A percentile compares a stretch with the other conserved stretches of the same genome.
phyloP scores from a whole-genome alignment of 2,329 filamentous ascomycete species.

The Arthroderma sp. region DNA sequence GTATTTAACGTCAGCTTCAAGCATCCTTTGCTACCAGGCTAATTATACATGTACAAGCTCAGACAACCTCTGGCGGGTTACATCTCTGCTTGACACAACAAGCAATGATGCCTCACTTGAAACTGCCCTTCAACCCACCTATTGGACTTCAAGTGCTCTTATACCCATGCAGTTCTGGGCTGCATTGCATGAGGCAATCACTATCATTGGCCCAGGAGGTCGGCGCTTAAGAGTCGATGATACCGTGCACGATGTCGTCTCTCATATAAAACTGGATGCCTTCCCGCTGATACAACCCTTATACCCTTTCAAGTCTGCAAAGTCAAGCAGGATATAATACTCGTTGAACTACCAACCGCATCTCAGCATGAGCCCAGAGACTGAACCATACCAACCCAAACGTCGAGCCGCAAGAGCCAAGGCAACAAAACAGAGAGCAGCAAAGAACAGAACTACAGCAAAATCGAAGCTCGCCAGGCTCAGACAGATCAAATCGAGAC shows the following conservation, averaged over 20 bases:
- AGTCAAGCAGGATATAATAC: too few species aligned
- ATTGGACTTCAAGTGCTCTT: too few species aligned
- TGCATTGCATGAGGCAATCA: background rate
- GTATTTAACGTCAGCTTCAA: too few species aligned
- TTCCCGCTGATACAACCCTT: background rate
- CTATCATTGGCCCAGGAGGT: background rate
- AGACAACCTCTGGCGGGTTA: too few species aligned
- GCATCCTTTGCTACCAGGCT: too few species aligned
- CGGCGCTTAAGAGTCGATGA: background rate
- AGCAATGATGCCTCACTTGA: too few species aligned
- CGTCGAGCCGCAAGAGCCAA: background rate
- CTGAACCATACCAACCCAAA: background rate
- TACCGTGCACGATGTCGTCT: background rate
- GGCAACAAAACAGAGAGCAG: background rate
- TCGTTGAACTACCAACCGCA: too few species aligned
- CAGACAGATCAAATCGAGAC: background rate
- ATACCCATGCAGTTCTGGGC: background rate
- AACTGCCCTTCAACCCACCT: too few species aligned
- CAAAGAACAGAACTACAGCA: background rate
- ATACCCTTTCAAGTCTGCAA: background rate
- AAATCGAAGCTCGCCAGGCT: background rate
- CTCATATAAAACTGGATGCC: background rate
- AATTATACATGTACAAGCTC: too few species aligned
- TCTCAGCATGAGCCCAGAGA: too few species aligned
- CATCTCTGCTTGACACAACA: too few species aligned